These are phyloP conservation scores for Breynia disticha DNA, from an alignment of 441 rosid genomes.

Conservation along the genomic window DNA sequence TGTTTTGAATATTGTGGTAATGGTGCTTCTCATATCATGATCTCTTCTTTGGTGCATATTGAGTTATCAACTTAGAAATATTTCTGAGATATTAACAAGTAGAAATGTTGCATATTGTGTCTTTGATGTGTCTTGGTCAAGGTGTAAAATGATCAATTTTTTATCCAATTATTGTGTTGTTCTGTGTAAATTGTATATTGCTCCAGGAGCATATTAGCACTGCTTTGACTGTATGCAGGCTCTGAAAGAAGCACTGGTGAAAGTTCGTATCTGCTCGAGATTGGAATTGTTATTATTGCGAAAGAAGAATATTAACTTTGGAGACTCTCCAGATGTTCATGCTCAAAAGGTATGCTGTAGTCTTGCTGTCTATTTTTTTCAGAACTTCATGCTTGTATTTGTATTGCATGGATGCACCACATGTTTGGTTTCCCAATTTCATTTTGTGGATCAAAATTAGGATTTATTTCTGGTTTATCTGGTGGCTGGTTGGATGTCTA, in stretches of 20 bases:
- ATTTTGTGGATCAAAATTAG: too few relatives aligned
- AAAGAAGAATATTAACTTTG: slow-evolving; percentile 58
- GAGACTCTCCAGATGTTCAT: slow-evolving; percentile 86
- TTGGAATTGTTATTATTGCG: slow-evolving; percentile 65
- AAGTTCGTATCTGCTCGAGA: slow-evolving; percentile 68
- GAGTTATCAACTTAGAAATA: too few relatives aligned
- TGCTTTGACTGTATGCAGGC: slow-evolving; percentile 29
- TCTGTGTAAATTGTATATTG: slow-evolving; percentile 3
- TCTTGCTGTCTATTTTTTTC: slow-evolving; percentile 6
- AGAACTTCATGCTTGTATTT: slow-evolving; percentile 6
- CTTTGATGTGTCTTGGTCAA: too few relatives aligned
- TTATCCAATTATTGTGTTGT: background rate
- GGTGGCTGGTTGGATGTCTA: too few relatives aligned
- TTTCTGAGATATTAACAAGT: too few relatives aligned
- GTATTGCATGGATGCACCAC: background rate
- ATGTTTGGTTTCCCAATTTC: background rate
- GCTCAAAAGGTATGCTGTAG: slow-evolving; percentile 64
- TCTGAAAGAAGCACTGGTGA: slow-evolving; percentile 67
- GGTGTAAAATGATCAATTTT: too few relatives aligned
- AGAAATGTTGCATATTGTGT: too few relatives aligned
- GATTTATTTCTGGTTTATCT: too few relatives aligned
- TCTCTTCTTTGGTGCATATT: too few relatives aligned
- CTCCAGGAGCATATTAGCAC: background rate
- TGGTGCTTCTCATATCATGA: too few relatives aligned
- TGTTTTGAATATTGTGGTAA: too few relatives aligned